Evolutionary conservation across 352 stramenopile genomes (phyloP).

Genomic region (Globisporangium uncinulatum): DNA sequence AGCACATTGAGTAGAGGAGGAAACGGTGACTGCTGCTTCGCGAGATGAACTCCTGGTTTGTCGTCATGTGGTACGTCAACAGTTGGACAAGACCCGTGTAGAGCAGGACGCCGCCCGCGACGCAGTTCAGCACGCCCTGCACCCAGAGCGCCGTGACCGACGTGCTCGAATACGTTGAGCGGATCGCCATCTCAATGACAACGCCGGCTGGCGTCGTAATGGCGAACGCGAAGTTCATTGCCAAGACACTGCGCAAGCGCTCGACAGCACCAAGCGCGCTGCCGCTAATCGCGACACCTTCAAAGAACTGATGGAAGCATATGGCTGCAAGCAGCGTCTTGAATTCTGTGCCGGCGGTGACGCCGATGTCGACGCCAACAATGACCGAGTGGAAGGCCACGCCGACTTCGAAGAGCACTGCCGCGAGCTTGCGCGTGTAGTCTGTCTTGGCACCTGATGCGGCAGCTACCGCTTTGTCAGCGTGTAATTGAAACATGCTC

Average conservation of each 20-base stretch:
- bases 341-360: slow-evolving; percentile 41
- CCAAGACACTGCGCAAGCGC: slow-evolving; percentile 29
- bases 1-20: slow-evolving; percentile 37
- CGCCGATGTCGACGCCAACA: slow-evolving; percentile 54
- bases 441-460: slow-evolving; percentile 10
- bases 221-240: slow-evolving; percentile 44
- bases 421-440: slow-evolving; percentile 34
- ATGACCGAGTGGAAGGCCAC: slow-evolving; percentile 70
- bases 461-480: neutral
- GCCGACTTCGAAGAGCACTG: slow-evolving; percentile 44
- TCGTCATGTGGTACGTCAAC: slow-evolving; percentile 70
- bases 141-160: slow-evolving; percentile 47
- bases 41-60: slow-evolving; percentile 48
- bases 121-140: slow-evolving; percentile 52
- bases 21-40: slow-evolving; percentile 25
- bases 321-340: slow-evolving; percentile 56
- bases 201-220: slow-evolving; percentile 51
- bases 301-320: slow-evolving; percentile 78
- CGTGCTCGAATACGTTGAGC: slow-evolving; percentile 40
- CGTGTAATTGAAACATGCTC: neutral
- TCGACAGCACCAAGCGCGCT: slow-evolving; percentile 35
- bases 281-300: slow-evolving; percentile 52
- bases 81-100: slow-evolving; percentile 39
- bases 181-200: slow-evolving; percentile 52
- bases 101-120: slow-evolving; percentile 62